phyloP scores from a whole-genome alignment of 2,329 filamentous ascomycete genomes.

The Exutisphaerella laricina region DNA sequence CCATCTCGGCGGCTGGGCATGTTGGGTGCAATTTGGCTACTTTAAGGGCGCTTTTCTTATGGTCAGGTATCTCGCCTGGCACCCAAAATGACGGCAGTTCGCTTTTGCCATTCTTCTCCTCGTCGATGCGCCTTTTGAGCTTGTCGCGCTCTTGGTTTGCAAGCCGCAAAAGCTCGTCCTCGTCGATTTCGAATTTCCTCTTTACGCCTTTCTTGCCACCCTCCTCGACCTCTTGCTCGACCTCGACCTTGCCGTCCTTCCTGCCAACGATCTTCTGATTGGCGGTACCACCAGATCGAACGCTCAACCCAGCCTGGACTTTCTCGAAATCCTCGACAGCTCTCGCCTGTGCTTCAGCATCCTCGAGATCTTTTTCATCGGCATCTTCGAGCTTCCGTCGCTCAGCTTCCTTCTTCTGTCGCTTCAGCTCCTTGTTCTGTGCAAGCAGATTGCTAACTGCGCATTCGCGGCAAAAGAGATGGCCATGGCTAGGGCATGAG shows the following conservation, averaged over 20 bases:
- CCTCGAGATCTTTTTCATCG: constrained; percentile 55
- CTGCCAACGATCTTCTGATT: constrained; percentile 43
- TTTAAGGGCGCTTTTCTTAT: constrained; percentile 42
- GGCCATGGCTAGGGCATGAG: constrained; percentile 68
- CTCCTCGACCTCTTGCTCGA: constrained; percentile 27
- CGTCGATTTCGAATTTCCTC: constrained; percentile 75
- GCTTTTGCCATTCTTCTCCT: constrained; percentile 61
- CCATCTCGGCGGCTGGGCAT: constrained; percentile 64
- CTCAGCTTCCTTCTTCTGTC: constrained; percentile 59
- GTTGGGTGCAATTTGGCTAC: constrained; percentile 57
- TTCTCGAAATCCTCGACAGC: constrained; percentile 79
- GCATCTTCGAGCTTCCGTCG: constrained; percentile 58
- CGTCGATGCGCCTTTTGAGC: constrained; percentile 58
- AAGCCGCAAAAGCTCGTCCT: constrained; percentile 66
- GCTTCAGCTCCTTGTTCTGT: constrained; percentile 86
- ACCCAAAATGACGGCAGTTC: constrained; percentile 90
- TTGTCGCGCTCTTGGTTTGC: constrained; percentile 64
- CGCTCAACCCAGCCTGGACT: constrained; percentile 61
- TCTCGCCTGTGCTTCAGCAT: constrained; percentile 64
- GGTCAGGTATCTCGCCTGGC: constrained; percentile 69
- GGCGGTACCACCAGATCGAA: constrained; percentile 38
- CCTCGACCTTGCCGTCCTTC: constrained; percentile 31
- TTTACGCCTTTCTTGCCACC: constrained; percentile 48
- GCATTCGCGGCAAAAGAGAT: constrained; percentile 94
- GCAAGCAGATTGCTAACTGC: constrained; percentile 84